phyloP scores from a whole-genome alignment of 371 early-diverging fungal genomes.

The Chytridiales sp. region DNA sequence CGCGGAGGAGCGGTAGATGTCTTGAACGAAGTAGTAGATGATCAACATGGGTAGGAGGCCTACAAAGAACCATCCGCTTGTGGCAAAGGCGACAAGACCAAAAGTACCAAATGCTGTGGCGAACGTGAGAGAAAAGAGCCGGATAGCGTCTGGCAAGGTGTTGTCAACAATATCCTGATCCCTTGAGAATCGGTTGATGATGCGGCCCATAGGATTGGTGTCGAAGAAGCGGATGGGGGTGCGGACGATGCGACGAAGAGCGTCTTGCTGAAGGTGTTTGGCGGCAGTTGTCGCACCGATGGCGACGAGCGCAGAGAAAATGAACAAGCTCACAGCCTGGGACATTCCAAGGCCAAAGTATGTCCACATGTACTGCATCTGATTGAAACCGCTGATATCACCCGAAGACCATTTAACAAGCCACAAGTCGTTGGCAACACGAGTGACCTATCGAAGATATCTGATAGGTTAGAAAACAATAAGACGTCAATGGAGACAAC shows the following conservation, averaged over 20 bases:
- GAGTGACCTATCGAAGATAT: not conserved
- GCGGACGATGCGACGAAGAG: constrained; percentile 65
- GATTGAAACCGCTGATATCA: constrained; percentile 2
- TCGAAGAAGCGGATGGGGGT: constrained; percentile 83
- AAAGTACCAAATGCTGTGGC: constrained; percentile 23
- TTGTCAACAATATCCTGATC: constrained; percentile 38
- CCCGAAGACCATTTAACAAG: constrained; percentile 29
- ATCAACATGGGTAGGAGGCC: constrained; percentile 37
- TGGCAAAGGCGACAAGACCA: constrained; percentile 20
- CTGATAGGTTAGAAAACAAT: constrained; percentile 1
- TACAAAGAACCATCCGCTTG: constrained; percentile 31
- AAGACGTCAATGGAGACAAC: not conserved
- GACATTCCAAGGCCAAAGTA: constrained; percentile 28
- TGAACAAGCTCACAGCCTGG: constrained; percentile 18
- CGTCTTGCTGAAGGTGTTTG: constrained; percentile 23
- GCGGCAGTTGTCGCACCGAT: constrained; percentile 29
- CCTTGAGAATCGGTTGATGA: constrained; percentile 62
- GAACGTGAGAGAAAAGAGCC: constrained; percentile 24
- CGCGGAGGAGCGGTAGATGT: constrained; percentile 37
- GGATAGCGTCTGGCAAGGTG: constrained; percentile 25
- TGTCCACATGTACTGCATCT: constrained; percentile 20
- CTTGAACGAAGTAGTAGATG: constrained; percentile 45
- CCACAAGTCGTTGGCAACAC: constrained; percentile 27
- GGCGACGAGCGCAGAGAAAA: constrained; percentile 26
- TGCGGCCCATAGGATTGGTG: constrained; percentile 79